A percentile compares a stretch with the other conserved stretches of the same genome.
phyloP scores from a whole-genome alignment of 768 basidiomycete genomes.

The Kwoniella sp. region DNA sequence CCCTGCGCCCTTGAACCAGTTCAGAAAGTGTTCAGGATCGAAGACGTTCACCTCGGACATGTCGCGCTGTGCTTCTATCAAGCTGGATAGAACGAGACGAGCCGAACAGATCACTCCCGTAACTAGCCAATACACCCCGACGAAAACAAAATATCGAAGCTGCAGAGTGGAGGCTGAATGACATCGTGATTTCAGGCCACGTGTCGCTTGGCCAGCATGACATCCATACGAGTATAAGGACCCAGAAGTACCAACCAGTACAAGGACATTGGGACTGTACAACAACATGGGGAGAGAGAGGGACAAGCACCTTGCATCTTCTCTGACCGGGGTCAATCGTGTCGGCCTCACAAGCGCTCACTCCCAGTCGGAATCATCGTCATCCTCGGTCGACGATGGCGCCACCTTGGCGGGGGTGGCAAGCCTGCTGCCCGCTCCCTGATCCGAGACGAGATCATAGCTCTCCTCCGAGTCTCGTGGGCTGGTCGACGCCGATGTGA shows the following conservation, averaged over 20 bases:
- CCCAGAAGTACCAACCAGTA: neutral
- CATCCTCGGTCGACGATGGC: constrained; percentile 27
- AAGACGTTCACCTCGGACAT: neutral
- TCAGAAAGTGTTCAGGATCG: constrained; percentile 14
- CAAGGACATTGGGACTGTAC: neutral
- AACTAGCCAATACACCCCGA: too few species aligned
- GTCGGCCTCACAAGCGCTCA: too few species aligned
- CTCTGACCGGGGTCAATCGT: too few species aligned
- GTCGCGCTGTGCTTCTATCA: too few species aligned
- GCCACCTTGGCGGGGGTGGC: constrained; percentile 5
- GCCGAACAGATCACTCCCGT: too few species aligned
- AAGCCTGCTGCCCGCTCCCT: constrained; percentile 2
- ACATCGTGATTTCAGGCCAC: neutral
- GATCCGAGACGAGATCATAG: constrained; percentile 47
- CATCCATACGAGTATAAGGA: constrained; percentile 1
- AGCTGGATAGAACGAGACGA: too few species aligned
- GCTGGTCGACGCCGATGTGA: constrained; percentile 29
- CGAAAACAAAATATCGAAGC: too few species aligned
- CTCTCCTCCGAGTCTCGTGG: constrained; percentile 47
- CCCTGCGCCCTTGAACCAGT: constrained; percentile 24
- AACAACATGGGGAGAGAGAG: too few species aligned
- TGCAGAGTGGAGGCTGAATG: too few species aligned
- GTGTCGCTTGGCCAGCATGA: neutral
- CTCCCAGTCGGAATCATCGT: constrained; percentile 49
- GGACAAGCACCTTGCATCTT: too few species aligned